Conservation (phyloP, 2,329 filamentous ascomycete species). For the Colletotrichum destructivum region DNA sequence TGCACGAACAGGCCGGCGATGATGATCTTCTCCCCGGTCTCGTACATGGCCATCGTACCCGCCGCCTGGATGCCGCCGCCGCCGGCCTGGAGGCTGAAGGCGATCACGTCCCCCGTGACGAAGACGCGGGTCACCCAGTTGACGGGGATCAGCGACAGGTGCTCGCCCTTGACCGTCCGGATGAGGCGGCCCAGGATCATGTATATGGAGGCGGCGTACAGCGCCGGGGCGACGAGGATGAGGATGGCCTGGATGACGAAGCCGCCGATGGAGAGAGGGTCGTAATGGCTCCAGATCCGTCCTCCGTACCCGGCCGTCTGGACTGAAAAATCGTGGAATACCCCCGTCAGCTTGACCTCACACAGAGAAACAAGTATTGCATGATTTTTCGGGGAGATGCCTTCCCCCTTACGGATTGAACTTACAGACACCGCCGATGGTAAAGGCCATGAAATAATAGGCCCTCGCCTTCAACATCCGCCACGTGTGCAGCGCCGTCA, state of each 20-base stretch:
- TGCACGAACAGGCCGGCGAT: slow-evolving; percentile 68
- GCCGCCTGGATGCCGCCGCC: slow-evolving; percentile 52
- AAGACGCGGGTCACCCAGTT: slow-evolving; percentile 62
- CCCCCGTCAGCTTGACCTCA: no score
- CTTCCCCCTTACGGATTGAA: slow-evolving; percentile 82
- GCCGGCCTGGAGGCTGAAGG: slow-evolving; percentile 59
- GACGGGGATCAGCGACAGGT: slow-evolving; percentile 43
- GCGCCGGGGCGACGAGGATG: slow-evolving; percentile 44
- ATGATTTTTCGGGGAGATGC: no score
- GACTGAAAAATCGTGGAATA: slow-evolving; percentile 30
- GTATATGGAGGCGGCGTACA: slow-evolving; percentile 44
- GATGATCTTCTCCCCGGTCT: slow-evolving; percentile 62
- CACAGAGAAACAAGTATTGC: slow-evolving; percentile 1
- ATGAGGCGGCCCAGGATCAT: slow-evolving; percentile 52
- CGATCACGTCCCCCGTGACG: slow-evolving; percentile 62
- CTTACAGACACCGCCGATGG: slow-evolving; percentile 42
- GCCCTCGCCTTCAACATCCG: slow-evolving; percentile 28
- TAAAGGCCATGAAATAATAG: slow-evolving; percentile 41
- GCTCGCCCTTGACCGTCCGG: slow-evolving; percentile 45
- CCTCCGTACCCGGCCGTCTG: slow-evolving; percentile 46
- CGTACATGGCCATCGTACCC: slow-evolving; percentile 30
- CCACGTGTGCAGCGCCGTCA: slow-evolving; percentile 33
- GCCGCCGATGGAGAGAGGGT: slow-evolving; percentile 33
- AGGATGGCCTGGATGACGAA: slow-evolving; percentile 47
- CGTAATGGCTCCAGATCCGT: slow-evolving; percentile 43